phyloP scores from a whole-genome alignment of 75 land plant species.

The Pseudotsuga menziesii region DNA sequence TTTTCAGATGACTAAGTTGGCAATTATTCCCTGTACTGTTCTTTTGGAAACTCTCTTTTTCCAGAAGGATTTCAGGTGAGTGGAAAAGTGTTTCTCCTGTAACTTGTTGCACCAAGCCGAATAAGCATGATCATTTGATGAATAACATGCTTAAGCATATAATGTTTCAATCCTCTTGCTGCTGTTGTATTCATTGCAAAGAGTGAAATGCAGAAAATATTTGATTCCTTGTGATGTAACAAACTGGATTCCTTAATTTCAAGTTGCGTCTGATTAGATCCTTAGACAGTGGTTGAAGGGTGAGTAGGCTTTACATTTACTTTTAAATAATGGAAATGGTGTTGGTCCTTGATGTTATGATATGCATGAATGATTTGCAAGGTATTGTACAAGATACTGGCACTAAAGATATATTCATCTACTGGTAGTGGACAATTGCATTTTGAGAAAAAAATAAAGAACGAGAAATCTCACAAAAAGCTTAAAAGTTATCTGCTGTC shows the following conservation, averaged over 20 bases:
- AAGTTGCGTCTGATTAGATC: not conserved
- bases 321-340: not conserved
- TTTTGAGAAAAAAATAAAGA: not conserved
- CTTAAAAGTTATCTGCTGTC: not conserved
- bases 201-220: not conserved
- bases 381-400: not conserved
- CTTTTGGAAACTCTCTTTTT: constrained; percentile 83
- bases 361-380: not conserved
- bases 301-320: not conserved
- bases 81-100: not conserved
- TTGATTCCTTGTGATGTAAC: not conserved
- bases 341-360: not conserved
- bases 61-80: constrained; percentile 78
- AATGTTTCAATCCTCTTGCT: not conserved
- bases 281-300: not conserved
- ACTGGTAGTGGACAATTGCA: not conserved
- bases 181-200: not conserved
- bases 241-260: not conserved
- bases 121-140: not conserved
- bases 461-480: not conserved
- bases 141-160: not conserved
- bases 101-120: not conserved
- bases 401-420: not conserved
- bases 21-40: constrained; percentile 94
- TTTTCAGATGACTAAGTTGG: constrained; percentile 94